These are phyloP conservation scores for Phlegmacium glaucopus DNA, from an alignment of 768 basidiomycete genomes.

Conservation along the genomic window DNA sequence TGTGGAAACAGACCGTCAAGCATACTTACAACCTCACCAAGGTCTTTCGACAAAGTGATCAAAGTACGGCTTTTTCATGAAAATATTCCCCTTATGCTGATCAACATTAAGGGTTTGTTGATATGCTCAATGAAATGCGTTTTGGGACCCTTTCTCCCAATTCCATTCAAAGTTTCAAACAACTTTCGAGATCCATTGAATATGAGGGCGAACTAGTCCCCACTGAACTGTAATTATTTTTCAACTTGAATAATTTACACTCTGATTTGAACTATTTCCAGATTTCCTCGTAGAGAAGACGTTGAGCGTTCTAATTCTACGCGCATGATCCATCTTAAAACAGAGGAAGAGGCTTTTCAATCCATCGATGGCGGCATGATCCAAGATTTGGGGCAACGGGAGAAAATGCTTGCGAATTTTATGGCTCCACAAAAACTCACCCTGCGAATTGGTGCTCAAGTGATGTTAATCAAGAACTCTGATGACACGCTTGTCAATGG, in stretches of 20 bases:
- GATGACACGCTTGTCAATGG: slow-evolving; percentile 93
- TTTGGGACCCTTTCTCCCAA: slow-evolving; percentile 67
- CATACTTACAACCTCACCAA: slow-evolving; percentile 90
- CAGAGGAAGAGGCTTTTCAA: slow-evolving; percentile 48
- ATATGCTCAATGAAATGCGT: slow-evolving; percentile 99
- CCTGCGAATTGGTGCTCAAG: slow-evolving; percentile 80
- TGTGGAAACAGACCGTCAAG: slow-evolving; percentile 72
- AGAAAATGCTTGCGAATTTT: slow-evolving; percentile 84
- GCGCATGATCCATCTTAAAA: slow-evolving; percentile 61
- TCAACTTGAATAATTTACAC: background rate
- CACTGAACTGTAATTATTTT: slow-evolving; percentile 75
- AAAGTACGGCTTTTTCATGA: slow-evolving; percentile 47
- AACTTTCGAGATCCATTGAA: slow-evolving; percentile 62
- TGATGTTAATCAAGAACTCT: slow-evolving; percentile 94
- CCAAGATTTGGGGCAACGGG: slow-evolving; percentile 49
- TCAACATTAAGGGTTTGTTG: slow-evolving; percentile 66
- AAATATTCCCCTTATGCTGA: slow-evolving; percentile 1
- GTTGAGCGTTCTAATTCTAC: slow-evolving; percentile 83
- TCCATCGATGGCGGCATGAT: slow-evolving; percentile 66
- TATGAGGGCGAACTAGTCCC: slow-evolving; percentile 83
- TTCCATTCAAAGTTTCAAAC: slow-evolving; percentile 70
- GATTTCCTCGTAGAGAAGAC: slow-evolving; percentile 89
- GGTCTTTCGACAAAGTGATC: slow-evolving; percentile 93
- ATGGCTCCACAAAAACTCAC: slow-evolving; percentile 77
- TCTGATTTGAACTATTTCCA: slow-evolving; percentile 26